phyloP scores from a whole-genome alignment of 352 stramenopile genomes.

The Phytophthora megakarya region DNA sequence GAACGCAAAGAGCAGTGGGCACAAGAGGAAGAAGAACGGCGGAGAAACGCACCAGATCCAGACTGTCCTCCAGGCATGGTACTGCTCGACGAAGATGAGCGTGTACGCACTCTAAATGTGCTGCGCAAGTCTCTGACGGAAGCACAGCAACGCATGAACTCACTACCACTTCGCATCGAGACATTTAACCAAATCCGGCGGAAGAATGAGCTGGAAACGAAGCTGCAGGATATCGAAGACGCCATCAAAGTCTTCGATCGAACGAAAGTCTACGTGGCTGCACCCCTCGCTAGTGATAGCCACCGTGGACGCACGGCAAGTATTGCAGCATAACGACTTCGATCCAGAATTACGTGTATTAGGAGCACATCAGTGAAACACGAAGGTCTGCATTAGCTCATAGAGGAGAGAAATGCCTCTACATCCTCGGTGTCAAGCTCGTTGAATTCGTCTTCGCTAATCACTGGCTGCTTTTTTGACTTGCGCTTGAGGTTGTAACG shows the following conservation, averaged over 20 bases:
- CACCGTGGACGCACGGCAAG: slow-evolving; percentile 27
- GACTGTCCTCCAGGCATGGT: slow-evolving; percentile 89
- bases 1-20: slow-evolving; percentile 83
- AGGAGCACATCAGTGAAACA: slow-evolving; percentile 14
- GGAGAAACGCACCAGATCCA: slow-evolving; percentile 74
- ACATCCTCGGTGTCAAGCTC: slow-evolving; percentile 60
- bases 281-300: slow-evolving; percentile 28
- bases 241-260: slow-evolving; percentile 90
- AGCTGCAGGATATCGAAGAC: slow-evolving; percentile 90
- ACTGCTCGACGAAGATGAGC: slow-evolving; percentile 80
- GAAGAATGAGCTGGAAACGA: slow-evolving; percentile 82
- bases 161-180: slow-evolving; percentile 84
- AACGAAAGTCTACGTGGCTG: slow-evolving; percentile 85
- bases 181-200: slow-evolving; percentile 78
- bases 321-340: slow-evolving; percentile 27
- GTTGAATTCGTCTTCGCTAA: slow-evolving; percentile 74
- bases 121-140: slow-evolving; percentile 68
- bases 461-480: slow-evolving; percentile 79
- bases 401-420: slow-evolving; percentile 64
- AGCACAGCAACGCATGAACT: slow-evolving; percentile 68
- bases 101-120: slow-evolving; percentile 66
- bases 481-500: slow-evolving; percentile 98
- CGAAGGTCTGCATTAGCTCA: slow-evolving; percentile 49
- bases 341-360: slow-evolving; percentile 22
- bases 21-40: slow-evolving; percentile 80